Base-by-base conservation (phyloP, 2,329 filamentous ascomycete species). In the Aspergillus nomiae region DNA sequence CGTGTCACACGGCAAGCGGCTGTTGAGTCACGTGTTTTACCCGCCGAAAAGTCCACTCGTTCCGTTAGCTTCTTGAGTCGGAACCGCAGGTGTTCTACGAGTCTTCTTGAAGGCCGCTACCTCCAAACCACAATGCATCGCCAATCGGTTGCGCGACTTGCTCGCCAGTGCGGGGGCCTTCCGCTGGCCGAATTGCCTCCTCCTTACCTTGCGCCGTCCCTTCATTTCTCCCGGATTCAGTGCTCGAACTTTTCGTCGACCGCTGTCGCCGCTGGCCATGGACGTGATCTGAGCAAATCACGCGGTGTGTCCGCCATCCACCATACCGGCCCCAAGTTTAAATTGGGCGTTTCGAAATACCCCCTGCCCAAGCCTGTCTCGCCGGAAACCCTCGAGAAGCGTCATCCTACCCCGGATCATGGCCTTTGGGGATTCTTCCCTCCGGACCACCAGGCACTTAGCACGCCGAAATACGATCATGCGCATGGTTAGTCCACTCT, bases 341-440 rank as follows among this genome's bases (percentile, higher is more conserved):
- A 85, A n/a, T 82, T 96, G 60, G 91, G 90, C 21, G 89, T 95
- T 64, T 89, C 87, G 48, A 87, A 90, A 71, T 85, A 89, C 51
- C 83, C 88, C 57, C 82, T 97, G 60, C 94, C 94, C 0, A 85
- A 86, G 73, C 94, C 95, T 8, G 86, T 88, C 8, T 77, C 89
- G 61, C 81, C 82, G 1, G 84, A 84, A 64, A 84, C 87, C 5
- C 67, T 78, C 24, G 72, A 78, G 62, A 68, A 72, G 51, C 76
- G 75, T n/a, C 56, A 86, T 66, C 85, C 83, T 38, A 89, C 92
- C 74, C 84, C 87, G 32, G 81, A 94, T 68, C 95, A 99, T 79
- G 94, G 93, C 34, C 88, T 99, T 12, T 98, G 92, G 90, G 90
- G 87, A 1, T 99, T 99, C 81, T 98, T 99, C 80, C 88, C 89